Evolutionary conservation across 306 rosid species (phyloP).

Genomic region (Pyrus pyrifolia): DNA sequence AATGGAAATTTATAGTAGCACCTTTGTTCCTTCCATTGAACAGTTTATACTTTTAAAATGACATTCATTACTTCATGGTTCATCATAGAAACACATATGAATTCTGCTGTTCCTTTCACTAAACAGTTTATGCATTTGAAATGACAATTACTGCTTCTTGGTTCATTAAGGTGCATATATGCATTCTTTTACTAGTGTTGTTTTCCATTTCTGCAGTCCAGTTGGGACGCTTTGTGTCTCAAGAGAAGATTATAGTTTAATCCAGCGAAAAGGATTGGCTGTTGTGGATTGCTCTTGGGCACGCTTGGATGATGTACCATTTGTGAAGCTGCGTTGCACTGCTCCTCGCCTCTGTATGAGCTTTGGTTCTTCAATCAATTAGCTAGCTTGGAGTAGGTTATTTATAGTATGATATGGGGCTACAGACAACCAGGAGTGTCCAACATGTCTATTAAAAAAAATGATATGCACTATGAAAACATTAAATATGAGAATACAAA

Average conservation of each 20-base stretch:
- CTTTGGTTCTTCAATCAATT: constrained; percentile 11
- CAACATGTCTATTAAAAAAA: neutral
- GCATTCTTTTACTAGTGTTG: constrained; percentile 1
- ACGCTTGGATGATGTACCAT: constrained; percentile 84
- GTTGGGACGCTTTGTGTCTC: constrained; percentile 84
- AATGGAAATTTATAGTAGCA: neutral
- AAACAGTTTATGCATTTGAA: neutral
- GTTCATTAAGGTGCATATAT: neutral
- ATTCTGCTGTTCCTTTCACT: neutral
- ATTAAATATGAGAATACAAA: neutral
- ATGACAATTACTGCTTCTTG: neutral
- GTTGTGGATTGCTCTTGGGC: constrained; percentile 99
- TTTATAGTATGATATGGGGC: neutral
- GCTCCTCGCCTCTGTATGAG: constrained; percentile 88
- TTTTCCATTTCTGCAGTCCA: constrained; percentile 44
- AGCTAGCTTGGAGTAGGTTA: neutral
- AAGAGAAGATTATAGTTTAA: constrained; percentile 66
- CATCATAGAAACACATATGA: neutral
- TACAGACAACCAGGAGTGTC: neutral
- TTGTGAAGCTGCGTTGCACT: constrained; percentile 74
- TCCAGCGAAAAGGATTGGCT: constrained; percentile 73
- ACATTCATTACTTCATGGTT: neutral
- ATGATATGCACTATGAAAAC: neutral
- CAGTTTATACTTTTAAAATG: neutral
- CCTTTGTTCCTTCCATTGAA: neutral